phyloP scores from a whole-genome alignment of 768 basidiomycete genomes.

The Filobasidium wieringae region DNA sequence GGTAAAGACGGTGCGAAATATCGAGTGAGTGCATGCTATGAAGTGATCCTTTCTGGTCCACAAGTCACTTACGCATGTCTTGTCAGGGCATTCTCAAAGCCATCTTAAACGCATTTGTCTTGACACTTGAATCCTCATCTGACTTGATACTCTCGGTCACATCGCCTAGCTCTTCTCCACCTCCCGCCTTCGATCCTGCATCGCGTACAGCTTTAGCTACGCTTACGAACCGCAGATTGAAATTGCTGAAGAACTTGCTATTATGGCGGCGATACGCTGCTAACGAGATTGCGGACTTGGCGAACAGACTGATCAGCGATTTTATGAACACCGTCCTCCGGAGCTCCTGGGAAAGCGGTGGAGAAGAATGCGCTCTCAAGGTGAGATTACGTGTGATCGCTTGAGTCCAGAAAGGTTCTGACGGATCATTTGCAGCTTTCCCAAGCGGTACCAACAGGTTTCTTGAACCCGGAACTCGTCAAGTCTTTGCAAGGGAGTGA shows the following conservation, averaged over 20 bases:
- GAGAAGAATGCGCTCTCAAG: slow-evolving; percentile 52
- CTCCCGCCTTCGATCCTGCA: slow-evolving; percentile 60
- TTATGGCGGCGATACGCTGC: slow-evolving; percentile 64
- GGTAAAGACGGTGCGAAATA: slow-evolving; percentile 45
- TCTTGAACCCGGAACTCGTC: background rate
- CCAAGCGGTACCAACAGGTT: background rate
- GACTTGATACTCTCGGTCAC: slow-evolving; percentile 21
- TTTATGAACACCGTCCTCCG: slow-evolving; percentile 57
- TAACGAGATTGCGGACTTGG: slow-evolving; percentile 49
- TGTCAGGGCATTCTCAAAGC: slow-evolving; percentile 47
- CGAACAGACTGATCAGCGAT: slow-evolving; percentile 49
- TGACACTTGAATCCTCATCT: slow-evolving; percentile 42
- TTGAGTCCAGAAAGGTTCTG: background rate
- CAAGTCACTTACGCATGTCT: background rate
- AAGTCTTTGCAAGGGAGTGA: too few species aligned
- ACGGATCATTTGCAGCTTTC: background rate
- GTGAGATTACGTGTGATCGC: slow-evolving; percentile 39
- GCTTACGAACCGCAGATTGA: slow-evolving; percentile 55
- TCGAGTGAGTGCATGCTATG: slow-evolving; percentile 35
- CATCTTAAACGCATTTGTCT: slow-evolving; percentile 46
- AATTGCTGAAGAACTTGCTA: slow-evolving; percentile 61
- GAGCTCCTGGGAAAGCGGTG: slow-evolving; percentile 78
- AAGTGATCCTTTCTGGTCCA: background rate
- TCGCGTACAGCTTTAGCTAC: slow-evolving; percentile 59
- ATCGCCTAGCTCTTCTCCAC: slow-evolving; percentile 21